These are phyloP conservation scores for Mariannaea sp. DNA, from an alignment of 2,329 filamentous ascomycete genomes.

Conservation along the genomic window DNA sequence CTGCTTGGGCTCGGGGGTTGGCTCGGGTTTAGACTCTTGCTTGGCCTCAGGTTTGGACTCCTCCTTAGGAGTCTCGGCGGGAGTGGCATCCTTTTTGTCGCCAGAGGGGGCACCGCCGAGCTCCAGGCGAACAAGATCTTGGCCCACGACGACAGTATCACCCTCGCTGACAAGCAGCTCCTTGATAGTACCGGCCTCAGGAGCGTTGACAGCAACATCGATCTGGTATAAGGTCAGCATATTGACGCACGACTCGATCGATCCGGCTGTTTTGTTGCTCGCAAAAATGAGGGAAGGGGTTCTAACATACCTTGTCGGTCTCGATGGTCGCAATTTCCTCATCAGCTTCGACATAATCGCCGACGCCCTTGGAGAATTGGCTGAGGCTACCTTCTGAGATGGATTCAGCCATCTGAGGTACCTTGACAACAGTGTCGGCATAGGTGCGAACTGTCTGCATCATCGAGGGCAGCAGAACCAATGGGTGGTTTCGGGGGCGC, in stretches of 20 bases:
- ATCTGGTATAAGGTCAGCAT: slow-evolving; percentile 61
- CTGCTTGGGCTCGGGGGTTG: slow-evolving; percentile 43
- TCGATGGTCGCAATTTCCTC: slow-evolving; percentile 99
- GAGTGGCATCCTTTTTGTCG: neutral
- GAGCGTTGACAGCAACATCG: slow-evolving; percentile 94
- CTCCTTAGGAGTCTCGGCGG: slow-evolving; percentile 31
- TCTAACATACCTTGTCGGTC: slow-evolving; percentile 84
- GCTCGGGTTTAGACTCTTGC: slow-evolving; percentile 41
- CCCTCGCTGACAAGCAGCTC: slow-evolving; percentile 92
- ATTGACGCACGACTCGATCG: neutral
- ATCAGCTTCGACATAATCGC: slow-evolving; percentile 92
- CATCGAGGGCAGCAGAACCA: slow-evolving; percentile 53
- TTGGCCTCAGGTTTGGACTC: slow-evolving; percentile 41
- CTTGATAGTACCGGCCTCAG: slow-evolving; percentile 87
- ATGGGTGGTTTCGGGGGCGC: slow-evolving; percentile 37
- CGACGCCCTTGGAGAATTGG: slow-evolving; percentile 90
- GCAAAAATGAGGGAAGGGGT: neutral
- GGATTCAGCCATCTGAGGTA: slow-evolving; percentile 97
- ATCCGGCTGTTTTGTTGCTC: neutral
- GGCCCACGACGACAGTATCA: slow-evolving; percentile 92
- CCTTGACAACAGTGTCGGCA: slow-evolving; percentile 87
- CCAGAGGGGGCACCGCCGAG: slow-evolving; percentile 62
- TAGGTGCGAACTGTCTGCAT: slow-evolving; percentile 64
- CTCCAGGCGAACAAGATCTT: slow-evolving; percentile 87
- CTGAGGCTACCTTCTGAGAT: slow-evolving; percentile 97